Evolutionary conservation across 495 filamentous ascomycete genomes (phyloP), one percentile per base, ranked within the genome.

Genomic region (Aspergillus incahuasiensis): DNA sequence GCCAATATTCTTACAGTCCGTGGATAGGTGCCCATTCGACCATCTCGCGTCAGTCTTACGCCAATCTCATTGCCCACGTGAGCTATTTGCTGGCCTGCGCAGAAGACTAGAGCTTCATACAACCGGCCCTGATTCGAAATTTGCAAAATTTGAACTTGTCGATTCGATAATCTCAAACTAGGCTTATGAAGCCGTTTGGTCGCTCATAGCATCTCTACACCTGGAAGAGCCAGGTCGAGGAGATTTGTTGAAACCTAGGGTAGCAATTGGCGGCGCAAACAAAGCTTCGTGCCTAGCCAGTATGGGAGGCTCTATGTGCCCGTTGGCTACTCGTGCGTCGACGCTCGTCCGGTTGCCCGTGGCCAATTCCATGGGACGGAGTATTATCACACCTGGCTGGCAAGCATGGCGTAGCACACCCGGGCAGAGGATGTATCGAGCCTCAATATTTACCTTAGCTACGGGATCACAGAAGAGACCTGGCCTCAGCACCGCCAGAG

Each of bases 291-390:
- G 5, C n/a, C n/a, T n/a, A n/a, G n/a, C n/a, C 49, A 61, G 28
- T 24, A 64, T 64, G 59, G 58, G 51, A 12, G 50, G 12, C 54
- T 40, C 22, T 32, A 11, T 51, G 21, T 30, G 57, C 16, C 18
- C 53, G 18, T 35, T 43, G 3, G 50, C 49, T 13, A 8, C 58
- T 2, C 55, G 53, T 24, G 56, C 56, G 34, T 55, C 56, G 19
- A 11, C 53, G 41, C 49, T 48, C 39, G 56, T 49, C 48, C 55
- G 42, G 15, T 15, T 59, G 34, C 32, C 48, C 11, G 32, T 12
- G 6, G 20, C 40, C 8, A 32, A 42, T 48, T 25, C 11, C 6
- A 25, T 42, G 19, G 48, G 15, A 16, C n/a, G 21, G n/a, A 21
- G 28, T 18, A 13, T 45, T 48, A 32, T 18, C 20, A 25, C 12